Percentiles rank a stretch among this genome's conserved stretches.
Conservation (phyloP, 2,329 filamentous ascomycete species). For the Paramyrothecium roridum region DNA sequence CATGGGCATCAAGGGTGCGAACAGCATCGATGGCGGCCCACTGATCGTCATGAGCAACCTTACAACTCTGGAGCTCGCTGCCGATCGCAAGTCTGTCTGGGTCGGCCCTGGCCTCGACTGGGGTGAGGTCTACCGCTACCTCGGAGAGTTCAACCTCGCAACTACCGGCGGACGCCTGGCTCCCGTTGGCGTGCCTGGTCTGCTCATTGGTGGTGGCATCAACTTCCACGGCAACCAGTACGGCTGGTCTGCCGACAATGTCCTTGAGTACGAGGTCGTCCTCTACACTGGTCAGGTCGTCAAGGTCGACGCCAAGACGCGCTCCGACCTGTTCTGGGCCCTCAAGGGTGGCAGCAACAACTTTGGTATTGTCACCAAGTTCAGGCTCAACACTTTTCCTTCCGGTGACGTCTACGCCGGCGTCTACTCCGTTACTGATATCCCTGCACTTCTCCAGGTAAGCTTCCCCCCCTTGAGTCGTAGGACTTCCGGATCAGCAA, state of each 20-base stretch:
- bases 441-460: slow-evolving; percentile 6
- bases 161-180: slow-evolving; percentile 12
- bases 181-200: slow-evolving; percentile 12
- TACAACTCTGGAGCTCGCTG: slow-evolving; percentile 6
- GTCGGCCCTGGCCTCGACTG: slow-evolving; percentile 12
- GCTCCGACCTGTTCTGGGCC: slow-evolving; percentile 31
- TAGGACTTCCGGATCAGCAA: no score
- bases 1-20: slow-evolving; percentile 14
- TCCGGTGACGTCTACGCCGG: slow-evolving; percentile 9
- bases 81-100: slow-evolving; percentile 9
- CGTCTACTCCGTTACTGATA: slow-evolving; percentile 8
- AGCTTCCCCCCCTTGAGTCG: background rate
- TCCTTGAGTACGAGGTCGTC: slow-evolving; percentile 37
- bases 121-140: slow-evolving; percentile 12
- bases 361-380: slow-evolving; percentile 31
- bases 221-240: slow-evolving; percentile 18
- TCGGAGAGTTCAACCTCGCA: slow-evolving; percentile 5
- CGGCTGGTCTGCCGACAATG: slow-evolving; percentile 22
- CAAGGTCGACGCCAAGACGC: slow-evolving; percentile 28
- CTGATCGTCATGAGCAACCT: slow-evolving; percentile 13
- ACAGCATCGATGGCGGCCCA: slow-evolving; percentile 12
- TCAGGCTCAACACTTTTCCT: slow-evolving; percentile 21
- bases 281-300: slow-evolving; percentile 34
- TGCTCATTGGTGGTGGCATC: slow-evolving; percentile 13
- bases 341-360: slow-evolving; percentile 32